Evolutionary conservation across 768 basidiomycete species (phyloP).

Genomic region (Lentinus tigrinus): DNA sequence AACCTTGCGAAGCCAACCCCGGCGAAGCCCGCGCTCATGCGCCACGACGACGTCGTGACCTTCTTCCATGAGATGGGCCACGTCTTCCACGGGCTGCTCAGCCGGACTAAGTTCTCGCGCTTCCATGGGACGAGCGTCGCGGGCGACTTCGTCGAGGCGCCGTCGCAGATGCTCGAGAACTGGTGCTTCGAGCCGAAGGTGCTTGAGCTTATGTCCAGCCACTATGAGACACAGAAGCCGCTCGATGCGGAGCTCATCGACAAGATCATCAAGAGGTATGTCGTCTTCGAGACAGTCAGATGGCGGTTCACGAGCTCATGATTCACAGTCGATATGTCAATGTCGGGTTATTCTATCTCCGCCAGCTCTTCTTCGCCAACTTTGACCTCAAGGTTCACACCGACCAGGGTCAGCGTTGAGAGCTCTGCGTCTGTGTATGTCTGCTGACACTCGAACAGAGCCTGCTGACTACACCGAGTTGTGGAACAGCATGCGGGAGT

Average conservation of each 20-base stretch:
- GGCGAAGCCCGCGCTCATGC: conserved; percentile 79
- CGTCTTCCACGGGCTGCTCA: conserved; percentile 54
- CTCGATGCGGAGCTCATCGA: conserved; percentile 71
- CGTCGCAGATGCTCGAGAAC: conserved; percentile 91
- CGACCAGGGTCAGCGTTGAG: conserved; percentile 48
- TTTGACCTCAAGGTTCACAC: conserved; percentile 78
- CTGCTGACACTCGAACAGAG: conserved; percentile 35
- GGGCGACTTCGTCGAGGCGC: conserved; percentile 85
- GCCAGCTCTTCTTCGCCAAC: conserved; percentile 83
- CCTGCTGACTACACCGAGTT: conserved; percentile 72
- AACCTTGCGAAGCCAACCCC: conserved; percentile 86
- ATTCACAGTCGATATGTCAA: conserved; percentile 60
- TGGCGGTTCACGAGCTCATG: neutral
- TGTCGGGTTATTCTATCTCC: conserved; percentile 76
- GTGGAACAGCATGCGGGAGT: conserved; percentile 73
- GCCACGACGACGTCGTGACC: conserved; percentile 85
- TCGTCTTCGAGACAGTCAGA: neutral
- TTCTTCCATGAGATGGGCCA: conserved; percentile 89
- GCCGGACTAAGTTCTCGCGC: conserved; percentile 64
- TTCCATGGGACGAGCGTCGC: conserved; percentile 71
- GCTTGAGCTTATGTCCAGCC: conserved; percentile 74
- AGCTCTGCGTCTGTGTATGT: too few relatives aligned
- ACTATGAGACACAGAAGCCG: conserved; percentile 69
- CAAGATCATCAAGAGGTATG: conserved; percentile 76
- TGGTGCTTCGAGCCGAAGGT: conserved; percentile 90